Evolutionary conservation across 129 eudicot species (phyloP).

Genomic region (Dittrichia graveolens): DNA sequence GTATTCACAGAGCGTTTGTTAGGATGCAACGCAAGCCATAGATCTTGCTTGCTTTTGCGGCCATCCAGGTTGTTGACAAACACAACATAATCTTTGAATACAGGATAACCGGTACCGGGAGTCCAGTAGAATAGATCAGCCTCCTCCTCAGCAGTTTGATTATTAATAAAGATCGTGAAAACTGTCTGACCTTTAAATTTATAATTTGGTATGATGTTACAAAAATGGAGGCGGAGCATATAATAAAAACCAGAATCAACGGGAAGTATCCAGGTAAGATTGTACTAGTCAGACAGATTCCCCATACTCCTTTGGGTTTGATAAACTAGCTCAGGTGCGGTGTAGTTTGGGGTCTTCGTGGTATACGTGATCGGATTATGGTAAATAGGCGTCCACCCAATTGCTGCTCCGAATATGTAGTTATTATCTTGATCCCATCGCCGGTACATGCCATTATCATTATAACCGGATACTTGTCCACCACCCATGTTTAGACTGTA

Average conservation of each 20-base stretch:
- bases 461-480: neutral
- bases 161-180: conserved; percentile 42
- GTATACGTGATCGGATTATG: conserved; percentile 31
- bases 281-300: neutral
- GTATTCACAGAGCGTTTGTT: neutral
- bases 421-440: conserved; percentile 42
- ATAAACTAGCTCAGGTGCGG: conserved; percentile 52
- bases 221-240: conserved; percentile 56
- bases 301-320: conserved; percentile 44
- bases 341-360: conserved; percentile 31
- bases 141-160: conserved; percentile 41
- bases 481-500: conserved; percentile 52
- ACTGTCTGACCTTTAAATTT: conserved; percentile 18
- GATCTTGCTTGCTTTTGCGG: conserved; percentile 26
- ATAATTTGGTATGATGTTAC: conserved; percentile 40
- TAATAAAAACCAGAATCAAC: conserved; percentile 51
- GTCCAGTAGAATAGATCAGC: conserved; percentile 33
- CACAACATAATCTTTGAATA: conserved; percentile 41
- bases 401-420: conserved; percentile 22
- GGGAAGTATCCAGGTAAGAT: conserved; percentile 50
- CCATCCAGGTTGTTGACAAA: conserved; percentile 18
- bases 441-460: conserved; percentile 44
- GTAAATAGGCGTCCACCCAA: conserved; percentile 24
- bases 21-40: conserved; percentile 41
- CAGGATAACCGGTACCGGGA: conserved; percentile 35